phyloP scores from a whole-genome alignment of 208 protist species.

The Herpetomonas samuelpessoai region DNA sequence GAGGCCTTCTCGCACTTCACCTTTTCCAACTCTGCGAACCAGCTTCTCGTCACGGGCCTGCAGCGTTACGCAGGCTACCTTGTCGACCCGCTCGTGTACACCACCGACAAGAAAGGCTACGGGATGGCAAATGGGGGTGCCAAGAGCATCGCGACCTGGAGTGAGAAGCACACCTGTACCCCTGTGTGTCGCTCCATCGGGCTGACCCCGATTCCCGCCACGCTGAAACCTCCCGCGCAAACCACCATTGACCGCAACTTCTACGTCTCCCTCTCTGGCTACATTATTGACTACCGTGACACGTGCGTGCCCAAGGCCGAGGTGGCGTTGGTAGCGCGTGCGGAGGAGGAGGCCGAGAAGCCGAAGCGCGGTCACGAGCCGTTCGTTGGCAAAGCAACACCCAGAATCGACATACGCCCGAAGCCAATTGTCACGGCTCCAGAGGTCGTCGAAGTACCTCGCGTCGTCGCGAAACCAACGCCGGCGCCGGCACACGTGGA shows the following conservation, averaged over 20 bases:
- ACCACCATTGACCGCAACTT: no score
- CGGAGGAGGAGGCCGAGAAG: no score
- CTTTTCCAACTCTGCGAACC: slow-evolving; percentile 18
- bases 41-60: slow-evolving; percentile 29
- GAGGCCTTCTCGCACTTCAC: slow-evolving; percentile 66
- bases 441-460: no score
- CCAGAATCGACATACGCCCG: no score
- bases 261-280: neutral
- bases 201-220: slow-evolving; percentile 1
- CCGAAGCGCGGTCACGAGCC: no score
- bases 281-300: neutral
- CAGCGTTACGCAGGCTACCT: slow-evolving; percentile 33
- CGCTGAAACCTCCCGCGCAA: no score
- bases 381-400: no score
- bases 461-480: no score
- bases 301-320: neutral
- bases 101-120: slow-evolving; percentile 25
- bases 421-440: no score
- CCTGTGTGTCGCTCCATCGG: slow-evolving; percentile 11
- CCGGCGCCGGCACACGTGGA: no score
- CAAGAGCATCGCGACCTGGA: slow-evolving; percentile 27
- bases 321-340: neutral
- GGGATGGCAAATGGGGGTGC: slow-evolving; percentile 31
- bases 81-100: slow-evolving; percentile 38
- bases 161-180: slow-evolving; percentile 21